Conservation (phyloP, 2,329 filamentous ascomycete genomes). For the Huntiella decipiens region DNA sequence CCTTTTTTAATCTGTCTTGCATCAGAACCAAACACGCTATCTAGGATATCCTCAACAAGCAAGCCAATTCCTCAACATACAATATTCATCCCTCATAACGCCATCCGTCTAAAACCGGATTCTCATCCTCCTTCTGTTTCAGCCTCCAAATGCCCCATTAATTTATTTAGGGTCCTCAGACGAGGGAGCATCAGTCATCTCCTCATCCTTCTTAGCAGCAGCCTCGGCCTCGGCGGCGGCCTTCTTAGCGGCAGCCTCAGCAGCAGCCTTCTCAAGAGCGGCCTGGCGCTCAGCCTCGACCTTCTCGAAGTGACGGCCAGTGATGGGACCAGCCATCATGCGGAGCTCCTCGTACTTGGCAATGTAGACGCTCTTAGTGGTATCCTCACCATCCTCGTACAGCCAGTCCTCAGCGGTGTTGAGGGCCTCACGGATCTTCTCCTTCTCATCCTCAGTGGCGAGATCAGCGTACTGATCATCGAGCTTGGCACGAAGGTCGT, state of each 20-base stretch:
- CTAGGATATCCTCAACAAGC: slow-evolving; percentile 3
- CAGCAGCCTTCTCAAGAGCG: slow-evolving; percentile 56
- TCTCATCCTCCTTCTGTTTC: not conserved
- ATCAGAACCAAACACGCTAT: slow-evolving; percentile 4
- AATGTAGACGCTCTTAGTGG: slow-evolving; percentile 81
- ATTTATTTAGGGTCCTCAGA: slow-evolving; percentile 21
- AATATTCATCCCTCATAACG: not conserved
- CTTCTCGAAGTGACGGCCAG: slow-evolving; percentile 92
- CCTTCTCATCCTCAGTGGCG: slow-evolving; percentile 80
- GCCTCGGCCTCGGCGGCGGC: slow-evolving; percentile 34
- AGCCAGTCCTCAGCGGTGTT: slow-evolving; percentile 88
- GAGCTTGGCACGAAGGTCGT: slow-evolving; percentile 88
- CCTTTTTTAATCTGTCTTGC: slow-evolving; percentile 1
- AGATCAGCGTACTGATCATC: slow-evolving; percentile 82
- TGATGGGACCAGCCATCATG: slow-evolving; percentile 72
- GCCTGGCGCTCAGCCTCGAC: slow-evolving; percentile 70
- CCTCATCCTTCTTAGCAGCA: slow-evolving; percentile 38
- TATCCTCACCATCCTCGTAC: slow-evolving; percentile 91
- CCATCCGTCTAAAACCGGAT: not conserved
- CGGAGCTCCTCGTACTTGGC: slow-evolving; percentile 94
- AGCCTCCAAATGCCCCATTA: not conserved
- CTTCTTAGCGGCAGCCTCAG: slow-evolving; percentile 55
- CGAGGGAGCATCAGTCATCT: slow-evolving; percentile 43
- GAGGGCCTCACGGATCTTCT: slow-evolving; percentile 66
- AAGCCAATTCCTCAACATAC: not conserved